These are phyloP conservation scores for Dendrobium huoshanense DNA, from an alignment of 106 monocot species.

Conservation along the genomic window DNA sequence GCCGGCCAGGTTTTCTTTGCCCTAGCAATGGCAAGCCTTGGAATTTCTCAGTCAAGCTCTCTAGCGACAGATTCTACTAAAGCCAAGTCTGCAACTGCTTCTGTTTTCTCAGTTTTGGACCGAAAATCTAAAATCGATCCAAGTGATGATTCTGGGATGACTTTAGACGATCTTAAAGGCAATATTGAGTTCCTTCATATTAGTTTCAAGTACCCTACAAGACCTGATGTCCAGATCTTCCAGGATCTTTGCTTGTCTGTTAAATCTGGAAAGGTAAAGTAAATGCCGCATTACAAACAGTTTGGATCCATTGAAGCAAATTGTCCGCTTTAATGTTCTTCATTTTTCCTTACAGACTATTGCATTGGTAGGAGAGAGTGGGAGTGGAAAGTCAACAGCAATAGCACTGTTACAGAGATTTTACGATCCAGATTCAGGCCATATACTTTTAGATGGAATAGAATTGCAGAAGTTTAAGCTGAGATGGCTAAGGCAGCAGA, in stretches of 20 bases:
- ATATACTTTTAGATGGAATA: slow-evolving; percentile 9
- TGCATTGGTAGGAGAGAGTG: slow-evolving; percentile 18
- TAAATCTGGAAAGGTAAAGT: slow-evolving; percentile 27
- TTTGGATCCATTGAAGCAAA: background rate
- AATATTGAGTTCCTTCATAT: slow-evolving; percentile 32
- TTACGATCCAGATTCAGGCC: slow-evolving; percentile 17
- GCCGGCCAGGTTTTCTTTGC: slow-evolving; percentile 29
- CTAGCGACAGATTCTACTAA: slow-evolving; percentile 34
- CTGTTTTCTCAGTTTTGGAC: slow-evolving; percentile 32
- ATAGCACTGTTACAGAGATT: slow-evolving; percentile 18
- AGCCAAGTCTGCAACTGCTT: slow-evolving; percentile 24
- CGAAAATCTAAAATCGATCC: slow-evolving; percentile 34
- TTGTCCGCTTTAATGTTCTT: background rate
- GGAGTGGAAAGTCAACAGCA: slow-evolving; percentile 17
- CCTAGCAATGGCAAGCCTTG: slow-evolving; percentile 23
- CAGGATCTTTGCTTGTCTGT: slow-evolving; percentile 25
- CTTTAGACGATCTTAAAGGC: slow-evolving; percentile 18
- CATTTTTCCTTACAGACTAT: slow-evolving; percentile 18
- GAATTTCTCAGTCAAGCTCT: slow-evolving; percentile 35
- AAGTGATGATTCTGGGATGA: slow-evolving; percentile 22
- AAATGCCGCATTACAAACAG: background rate
- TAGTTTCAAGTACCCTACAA: slow-evolving; percentile 31
- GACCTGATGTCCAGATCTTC: slow-evolving; percentile 38
- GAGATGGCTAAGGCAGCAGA: slow-evolving; percentile 19
- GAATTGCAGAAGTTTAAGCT: slow-evolving; percentile 11